Conservation (phyloP, 768 basidiomycete species). For the Zangia roseola region DNA sequence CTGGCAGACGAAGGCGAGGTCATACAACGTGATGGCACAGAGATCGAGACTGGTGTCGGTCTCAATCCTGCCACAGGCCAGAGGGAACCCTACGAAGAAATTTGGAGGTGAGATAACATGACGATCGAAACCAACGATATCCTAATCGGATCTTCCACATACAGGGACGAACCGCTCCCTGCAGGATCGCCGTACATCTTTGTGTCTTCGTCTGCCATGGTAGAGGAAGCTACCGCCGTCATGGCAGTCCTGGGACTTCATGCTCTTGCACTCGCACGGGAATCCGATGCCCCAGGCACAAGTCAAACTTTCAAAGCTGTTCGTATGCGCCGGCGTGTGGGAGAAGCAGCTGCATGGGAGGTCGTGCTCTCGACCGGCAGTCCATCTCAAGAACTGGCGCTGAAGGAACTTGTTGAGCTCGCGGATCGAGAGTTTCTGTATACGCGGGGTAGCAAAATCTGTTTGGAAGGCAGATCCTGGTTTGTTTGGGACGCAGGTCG, state of each 20-base stretch:
- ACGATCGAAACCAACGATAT: too few species aligned
- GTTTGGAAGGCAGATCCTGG: slow-evolving; percentile 16
- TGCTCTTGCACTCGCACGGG: slow-evolving; percentile 22
- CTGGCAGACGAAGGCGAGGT: slow-evolving; percentile 20
- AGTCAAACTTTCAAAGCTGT: slow-evolving; percentile 14
- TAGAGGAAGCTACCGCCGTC: slow-evolving; percentile 13
- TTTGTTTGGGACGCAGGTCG: slow-evolving; percentile 21
- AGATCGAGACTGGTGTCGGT: slow-evolving; percentile 25
- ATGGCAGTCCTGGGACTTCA: slow-evolving; percentile 27
- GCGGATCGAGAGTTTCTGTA: not conserved
- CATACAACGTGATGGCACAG: slow-evolving; percentile 17
- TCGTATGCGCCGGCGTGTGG: slow-evolving; percentile 10
- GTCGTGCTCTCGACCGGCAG: slow-evolving; percentile 15
- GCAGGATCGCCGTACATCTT: slow-evolving; percentile 18
- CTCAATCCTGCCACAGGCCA: slow-evolving; percentile 22
- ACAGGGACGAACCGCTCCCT: slow-evolving; percentile 21
- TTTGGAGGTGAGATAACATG: slow-evolving; percentile 16
- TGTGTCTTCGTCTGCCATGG: slow-evolving; percentile 15
- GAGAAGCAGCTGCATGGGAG: slow-evolving; percentile 1
- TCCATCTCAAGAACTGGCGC: slow-evolving; percentile 9
- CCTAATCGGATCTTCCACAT: not conserved
- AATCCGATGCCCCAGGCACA: not conserved
- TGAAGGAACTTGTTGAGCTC: slow-evolving; percentile 14
- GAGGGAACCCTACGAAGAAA: slow-evolving; percentile 19
- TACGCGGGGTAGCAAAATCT: not conserved